Evolutionary conservation across 192 early-diverging fungal species (phyloP), one percentile per base, ranked within the genome.

Genomic region (Coemansia sp.): DNA sequence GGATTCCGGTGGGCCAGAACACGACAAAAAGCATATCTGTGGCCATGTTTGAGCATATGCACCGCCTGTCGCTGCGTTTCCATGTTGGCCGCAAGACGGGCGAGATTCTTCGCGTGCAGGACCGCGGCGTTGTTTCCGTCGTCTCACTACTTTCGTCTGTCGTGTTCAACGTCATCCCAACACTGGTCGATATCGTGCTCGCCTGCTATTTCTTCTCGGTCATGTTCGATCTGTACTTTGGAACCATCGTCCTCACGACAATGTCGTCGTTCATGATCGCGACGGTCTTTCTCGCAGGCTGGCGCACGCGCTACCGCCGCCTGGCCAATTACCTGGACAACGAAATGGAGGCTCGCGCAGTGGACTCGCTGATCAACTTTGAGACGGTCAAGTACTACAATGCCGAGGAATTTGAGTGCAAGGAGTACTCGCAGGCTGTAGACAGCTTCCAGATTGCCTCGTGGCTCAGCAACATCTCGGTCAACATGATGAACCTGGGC

Each of bases 381-480:
- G 97, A 99, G 74, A 99, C 97, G 1, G 97, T 99, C 70, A 99
- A 99, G 75, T 97, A 98, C 71, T 97, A 95, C 80, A 89, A 88
- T 64, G 90, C 89, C 42, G 95, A 97, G 78, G 60, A 78, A 16
- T 97, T 88, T 76, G 97, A 99, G 73, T 78, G 91, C 28, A 64
- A 83, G 18, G 83, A 91, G 45, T 99, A 93, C 70, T 72, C 84
- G 16, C 76, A 90, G 27, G 89, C 93, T 0, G 87, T 99, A 48
- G 69, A 74, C 6, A 83, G 83, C 32, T 95, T 87, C 64, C 92
- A 96, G 82, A 72, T 67, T 1, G 95, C 93, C 29, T 94, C 95
- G 61, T 96, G 87, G 83, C 87, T 90, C 70, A 87, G 83, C 53
- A 85, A 82, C 14, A 75, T 88, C 4, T 82, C 88, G 6, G 81